Evolutionary conservation across 164 flowering plant genomes (phyloP), one percentile per base, ranked within the genome.

Genomic region (Euptelea pleiosperma): DNA sequence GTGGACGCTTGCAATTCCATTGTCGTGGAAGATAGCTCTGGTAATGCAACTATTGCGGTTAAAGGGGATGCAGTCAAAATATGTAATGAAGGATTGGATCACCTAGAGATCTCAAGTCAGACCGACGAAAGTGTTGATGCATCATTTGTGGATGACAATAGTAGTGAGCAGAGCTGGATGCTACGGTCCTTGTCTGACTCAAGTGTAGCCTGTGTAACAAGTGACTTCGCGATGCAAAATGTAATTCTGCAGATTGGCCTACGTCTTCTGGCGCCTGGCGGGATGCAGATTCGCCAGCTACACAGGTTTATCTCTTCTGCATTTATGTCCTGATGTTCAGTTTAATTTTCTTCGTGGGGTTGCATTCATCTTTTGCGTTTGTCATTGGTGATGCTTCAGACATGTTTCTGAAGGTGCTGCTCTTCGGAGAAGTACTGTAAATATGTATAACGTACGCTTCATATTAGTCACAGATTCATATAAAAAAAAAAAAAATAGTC

Each of bases 181-280:
- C 53, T 86, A 11, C 81, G 82, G 66, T 83, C 99, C 50, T 69
- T 94, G 60, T 88, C 97, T 22, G 97, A 94, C 18, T 94, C 99
- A 6, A 83, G 75, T 73, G 93, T 94, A 9, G 97, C 97, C 42
- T 94, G 99, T 70, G 58, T 88, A 51, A 94, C 99, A 14, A 59
- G 84, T 73, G 99, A 94, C 66, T 94, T 69, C 76, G 97, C 99
- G 21, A 91, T 91, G 96, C 99, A 94, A 74, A 94, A 94, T 77
- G 99, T 91, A 57, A 66, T 94, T 56, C 81, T 94, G 64, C 99
- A 94, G 70, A 94, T 94, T 78, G 97, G 99, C 45, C 72, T 94
- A 61, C 89, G 96, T 15, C 79, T 94, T 57, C 52, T 91, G 54
- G 95, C 97, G 10, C 90, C 96, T 37, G 91, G 86, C 50, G 99